These are phyloP conservation scores for Aspergillus fumigatiaffinis DNA, from an alignment of 2,329 filamentous ascomycete genomes.

Conservation along the genomic window DNA sequence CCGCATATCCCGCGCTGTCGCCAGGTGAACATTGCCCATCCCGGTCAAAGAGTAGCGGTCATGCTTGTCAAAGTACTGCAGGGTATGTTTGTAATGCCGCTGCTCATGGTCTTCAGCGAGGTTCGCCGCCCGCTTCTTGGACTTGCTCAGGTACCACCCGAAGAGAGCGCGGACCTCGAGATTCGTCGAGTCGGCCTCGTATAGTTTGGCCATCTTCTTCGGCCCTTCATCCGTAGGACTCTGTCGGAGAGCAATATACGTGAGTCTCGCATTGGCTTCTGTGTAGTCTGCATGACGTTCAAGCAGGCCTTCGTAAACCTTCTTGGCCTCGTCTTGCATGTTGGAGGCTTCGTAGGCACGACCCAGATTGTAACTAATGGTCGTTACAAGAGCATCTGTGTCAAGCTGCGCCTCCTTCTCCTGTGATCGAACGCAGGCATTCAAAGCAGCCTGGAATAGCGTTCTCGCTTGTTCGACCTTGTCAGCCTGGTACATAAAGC, in stretches of 20 bases:
- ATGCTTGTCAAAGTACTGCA: constrained; percentile 94
- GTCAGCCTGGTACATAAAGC: constrained; percentile 87
- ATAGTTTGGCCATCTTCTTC: constrained; percentile 78
- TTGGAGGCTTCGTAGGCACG: constrained; percentile 86
- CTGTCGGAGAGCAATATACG: constrained; percentile 81
- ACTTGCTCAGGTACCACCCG: constrained; percentile 90
- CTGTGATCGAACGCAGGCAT: constrained; percentile 77
- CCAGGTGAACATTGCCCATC: constrained; percentile 93
- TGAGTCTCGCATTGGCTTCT: constrained; percentile 81
- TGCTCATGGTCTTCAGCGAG: constrained; percentile 87
- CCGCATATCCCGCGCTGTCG: constrained; percentile 89
- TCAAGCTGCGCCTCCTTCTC: constrained; percentile 73
- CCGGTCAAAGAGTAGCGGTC: constrained; percentile 94
- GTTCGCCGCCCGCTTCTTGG: constrained; percentile 76
- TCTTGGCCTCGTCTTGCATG: constrained; percentile 75
- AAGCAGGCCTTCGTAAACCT: constrained; percentile 82
- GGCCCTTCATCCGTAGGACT: constrained; percentile 82
- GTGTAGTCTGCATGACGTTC: constrained; percentile 86
- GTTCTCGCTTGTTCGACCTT: constrained; percentile 76
- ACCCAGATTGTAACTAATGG: constrained; percentile 94
- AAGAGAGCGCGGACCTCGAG: constrained; percentile 90
- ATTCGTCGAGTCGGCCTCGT: constrained; percentile 77
- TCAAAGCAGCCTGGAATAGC: constrained; percentile 87
- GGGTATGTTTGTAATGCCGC: constrained; percentile 91
- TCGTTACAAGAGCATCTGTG: constrained; percentile 87